phyloP scores from a whole-genome alignment of 2,329 filamentous ascomycete species.

The Domatiomyces globalis region DNA sequence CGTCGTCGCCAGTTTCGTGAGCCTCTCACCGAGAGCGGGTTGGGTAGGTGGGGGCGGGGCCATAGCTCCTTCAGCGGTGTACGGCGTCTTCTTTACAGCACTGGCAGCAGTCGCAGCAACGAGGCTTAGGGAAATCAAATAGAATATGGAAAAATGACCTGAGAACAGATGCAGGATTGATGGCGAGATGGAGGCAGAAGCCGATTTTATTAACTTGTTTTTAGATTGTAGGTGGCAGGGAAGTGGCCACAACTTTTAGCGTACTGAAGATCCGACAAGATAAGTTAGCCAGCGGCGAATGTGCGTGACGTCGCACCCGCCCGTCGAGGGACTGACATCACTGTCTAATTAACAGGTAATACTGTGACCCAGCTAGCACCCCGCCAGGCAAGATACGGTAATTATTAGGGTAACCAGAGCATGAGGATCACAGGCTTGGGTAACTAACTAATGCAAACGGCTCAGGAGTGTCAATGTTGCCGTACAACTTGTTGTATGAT shows the following conservation, averaged over 20 bases:
- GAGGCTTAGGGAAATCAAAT: neutral
- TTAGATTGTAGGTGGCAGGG: neutral
- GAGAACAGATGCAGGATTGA: neutral
- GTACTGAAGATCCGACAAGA: neutral
- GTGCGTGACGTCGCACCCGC: neutral
- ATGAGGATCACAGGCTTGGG: too few relatives aligned
- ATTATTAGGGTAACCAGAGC: too few relatives aligned
- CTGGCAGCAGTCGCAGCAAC: neutral
- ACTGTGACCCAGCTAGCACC: too few relatives aligned
- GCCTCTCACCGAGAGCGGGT: conserved; percentile 57
- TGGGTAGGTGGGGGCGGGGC: conserved; percentile 58
- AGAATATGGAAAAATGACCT: neutral
- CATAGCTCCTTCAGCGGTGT: conserved; percentile 32
- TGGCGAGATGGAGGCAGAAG: neutral
- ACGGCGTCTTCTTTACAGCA: neutral
- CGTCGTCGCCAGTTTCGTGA: conserved; percentile 69
- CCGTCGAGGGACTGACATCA: neutral
- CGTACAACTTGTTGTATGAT: too few relatives aligned
- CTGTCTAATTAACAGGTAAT: too few relatives aligned
- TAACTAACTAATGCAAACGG: too few relatives aligned
- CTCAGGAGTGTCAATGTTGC: too few relatives aligned
- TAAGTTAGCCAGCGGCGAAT: neutral
- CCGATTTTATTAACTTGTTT: neutral
- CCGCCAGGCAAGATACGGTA: too few relatives aligned
- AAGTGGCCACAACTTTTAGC: neutral